A percentile compares a stretch with the other conserved stretches of the same genome.
phyloP scores from a whole-genome alignment of 257 asterid species.

The Lycium ferocissimum region DNA sequence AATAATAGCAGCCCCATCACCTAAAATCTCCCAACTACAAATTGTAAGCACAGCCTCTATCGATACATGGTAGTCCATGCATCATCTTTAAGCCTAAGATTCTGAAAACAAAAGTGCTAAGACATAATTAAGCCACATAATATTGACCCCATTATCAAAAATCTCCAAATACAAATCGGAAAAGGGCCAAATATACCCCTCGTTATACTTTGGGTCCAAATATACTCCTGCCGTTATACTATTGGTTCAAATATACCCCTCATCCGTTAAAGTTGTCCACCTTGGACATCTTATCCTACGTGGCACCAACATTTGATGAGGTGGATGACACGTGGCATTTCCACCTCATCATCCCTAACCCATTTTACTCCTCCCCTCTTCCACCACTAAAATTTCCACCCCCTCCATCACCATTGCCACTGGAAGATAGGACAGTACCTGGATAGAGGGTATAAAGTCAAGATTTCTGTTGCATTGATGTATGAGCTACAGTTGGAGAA shows the following conservation, averaged over 20 bases:
- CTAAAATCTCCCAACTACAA: neutral
- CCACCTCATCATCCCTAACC: no score
- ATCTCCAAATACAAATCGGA: neutral
- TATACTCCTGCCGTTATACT: no score
- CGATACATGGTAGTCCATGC: neutral
- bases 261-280: neutral
- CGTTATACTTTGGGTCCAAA: no score
- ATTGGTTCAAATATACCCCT: no score
- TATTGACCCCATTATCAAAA: neutral
- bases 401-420: neutral
- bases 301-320: no score
- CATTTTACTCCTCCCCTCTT: no score
- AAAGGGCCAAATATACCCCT: neutral
- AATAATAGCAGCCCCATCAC: neutral
- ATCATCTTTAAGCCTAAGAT: neutral
- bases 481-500: neutral
- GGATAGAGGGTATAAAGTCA: slow-evolving; percentile 9
- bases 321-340: no score
- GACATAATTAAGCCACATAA: neutral
- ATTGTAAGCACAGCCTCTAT: no score
- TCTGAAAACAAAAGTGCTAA: neutral
- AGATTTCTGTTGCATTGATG: neutral
- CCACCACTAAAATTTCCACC: no score
- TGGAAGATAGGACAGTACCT: slow-evolving; percentile 23
- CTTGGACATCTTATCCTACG: no score